Evolutionary conservation across 2,329 filamentous ascomycete genomes (phyloP), one percentile per base, ranked within the genome.

Genomic region (Tolypocladium inflatum): DNA sequence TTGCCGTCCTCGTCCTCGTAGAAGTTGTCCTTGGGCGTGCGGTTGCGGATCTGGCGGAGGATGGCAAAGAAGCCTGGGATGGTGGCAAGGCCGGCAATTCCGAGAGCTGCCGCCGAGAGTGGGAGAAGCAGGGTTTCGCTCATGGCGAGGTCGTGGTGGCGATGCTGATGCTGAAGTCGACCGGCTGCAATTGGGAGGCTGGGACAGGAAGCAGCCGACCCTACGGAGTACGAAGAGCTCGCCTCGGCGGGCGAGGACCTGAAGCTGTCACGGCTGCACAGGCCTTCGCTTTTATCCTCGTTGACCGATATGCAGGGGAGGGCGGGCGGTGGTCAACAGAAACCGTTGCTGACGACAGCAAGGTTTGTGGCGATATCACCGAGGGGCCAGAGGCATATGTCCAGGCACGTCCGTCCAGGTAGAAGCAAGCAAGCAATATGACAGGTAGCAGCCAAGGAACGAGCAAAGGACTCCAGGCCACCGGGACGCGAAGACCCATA

Each of bases 1-100:
- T 80, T 77, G 54, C 89, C 89, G 71, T 92, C 89, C 61, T 79
- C 73, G 66, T 92, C 89, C 63, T 85, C 75, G 66, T 91, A 91
- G 15, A 78, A 74, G 13, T 78, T 72, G 45, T 79, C 74, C 58
- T 72, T 73, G 10, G 73, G 70, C 5, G 66, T 67, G 30, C 70
- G 69, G 43, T 68, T 64, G 38, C 69, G 71, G 41, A 70, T 59
- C 59, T 77, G 75, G 38, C 63, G 63, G 52, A 70, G 41, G 41
- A 74, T 63, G 50, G 70, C 68, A 42, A 67, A 59, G 26, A 75
- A 39, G 45, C 73, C 72, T 11, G 76, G 76, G 8, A 73, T 55
- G 15, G 75, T 72, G 54, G 71, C 66, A 23, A 78, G 62, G 38
- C 66, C 63, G 19, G 73, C 66, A 43, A 76, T 50, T 41, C 59